These are phyloP conservation scores for Salix caprea DNA, from an alignment of 345 rosid species.

Conservation along the genomic window DNA sequence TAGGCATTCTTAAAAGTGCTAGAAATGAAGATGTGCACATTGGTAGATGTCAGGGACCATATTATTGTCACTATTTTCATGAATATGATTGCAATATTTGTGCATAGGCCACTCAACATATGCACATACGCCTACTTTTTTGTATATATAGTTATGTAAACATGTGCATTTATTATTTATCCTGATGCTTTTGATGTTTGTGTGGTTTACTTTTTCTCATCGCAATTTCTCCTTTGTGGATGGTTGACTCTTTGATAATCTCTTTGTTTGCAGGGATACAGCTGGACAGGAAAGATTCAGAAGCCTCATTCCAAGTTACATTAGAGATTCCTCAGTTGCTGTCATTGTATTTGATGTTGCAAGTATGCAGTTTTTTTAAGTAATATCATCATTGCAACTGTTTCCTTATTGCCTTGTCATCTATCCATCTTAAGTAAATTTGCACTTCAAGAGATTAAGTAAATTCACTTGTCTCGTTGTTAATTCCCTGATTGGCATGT, in stretches of 20 bases:
- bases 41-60: background rate
- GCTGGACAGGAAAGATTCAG: conserved; percentile 26
- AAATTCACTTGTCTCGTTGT: background rate
- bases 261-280: conserved; percentile 18
- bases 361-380: conserved; percentile 1
- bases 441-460: background rate
- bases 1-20: background rate
- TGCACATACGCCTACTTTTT: background rate
- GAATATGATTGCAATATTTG: background rate
- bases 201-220: background rate
- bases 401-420: background rate
- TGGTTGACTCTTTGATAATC: background rate
- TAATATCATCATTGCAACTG: background rate
- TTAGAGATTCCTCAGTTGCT: conserved; percentile 23
- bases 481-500: background rate
- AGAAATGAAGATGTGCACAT: background rate
- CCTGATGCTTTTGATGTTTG: background rate
- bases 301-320: conserved; percentile 23
- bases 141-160: background rate
- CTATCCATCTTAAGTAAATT: background rate
- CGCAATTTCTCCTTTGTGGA: background rate
- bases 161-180: background rate
- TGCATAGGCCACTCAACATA: background rate
- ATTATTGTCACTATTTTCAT: background rate
- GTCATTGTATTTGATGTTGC: conserved; percentile 25